Evolutionary conservation across 345 rosid genomes (phyloP).

Genomic region (Psidium guajava): DNA sequence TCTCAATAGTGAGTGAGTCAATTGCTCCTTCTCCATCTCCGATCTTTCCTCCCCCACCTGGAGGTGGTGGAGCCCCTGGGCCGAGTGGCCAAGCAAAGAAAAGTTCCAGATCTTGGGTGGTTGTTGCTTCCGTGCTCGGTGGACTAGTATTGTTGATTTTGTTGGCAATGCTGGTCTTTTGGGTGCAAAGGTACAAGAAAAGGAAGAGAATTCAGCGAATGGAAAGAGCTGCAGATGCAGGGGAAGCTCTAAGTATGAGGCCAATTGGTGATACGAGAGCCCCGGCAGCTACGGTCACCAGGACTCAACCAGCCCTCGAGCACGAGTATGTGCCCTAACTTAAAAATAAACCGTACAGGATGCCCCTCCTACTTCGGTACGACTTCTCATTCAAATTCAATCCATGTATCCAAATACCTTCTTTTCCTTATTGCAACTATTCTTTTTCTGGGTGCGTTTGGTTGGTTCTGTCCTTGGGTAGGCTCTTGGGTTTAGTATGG

Average conservation of each 20-base stretch:
- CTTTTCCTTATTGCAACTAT: not conserved
- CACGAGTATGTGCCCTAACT: slow-evolving; percentile 62
- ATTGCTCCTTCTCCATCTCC: slow-evolving; percentile 30
- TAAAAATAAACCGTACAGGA: not conserved
- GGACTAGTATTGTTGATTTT: slow-evolving; percentile 43
- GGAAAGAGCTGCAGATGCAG: slow-evolving; percentile 89
- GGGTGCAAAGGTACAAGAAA: slow-evolving; percentile 48
- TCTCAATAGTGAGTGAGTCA: slow-evolving; percentile 68
- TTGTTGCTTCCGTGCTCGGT: slow-evolving; percentile 64
- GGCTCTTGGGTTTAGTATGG: not conserved
- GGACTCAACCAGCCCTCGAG: slow-evolving; percentile 85
- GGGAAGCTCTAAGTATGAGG: slow-evolving; percentile 72
- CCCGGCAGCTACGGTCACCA: slow-evolving; percentile 59
- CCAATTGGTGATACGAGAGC: slow-evolving; percentile 60
- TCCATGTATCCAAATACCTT: not conserved
- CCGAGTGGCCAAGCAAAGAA: slow-evolving; percentile 10
- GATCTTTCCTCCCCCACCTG: not conserved
- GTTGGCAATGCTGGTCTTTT: slow-evolving; percentile 29
- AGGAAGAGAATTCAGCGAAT: slow-evolving; percentile 54
- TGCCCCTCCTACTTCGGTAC: not conserved
- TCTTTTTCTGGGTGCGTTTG: not conserved
- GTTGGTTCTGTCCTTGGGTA: not conserved
- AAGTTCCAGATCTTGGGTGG: slow-evolving; percentile 39
- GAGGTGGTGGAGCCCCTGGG: no score
- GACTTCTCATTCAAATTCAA: not conserved